phyloP scores from a whole-genome alignment of 2,329 filamentous ascomycete genomes.

The Fusarium gaditjirri region DNA sequence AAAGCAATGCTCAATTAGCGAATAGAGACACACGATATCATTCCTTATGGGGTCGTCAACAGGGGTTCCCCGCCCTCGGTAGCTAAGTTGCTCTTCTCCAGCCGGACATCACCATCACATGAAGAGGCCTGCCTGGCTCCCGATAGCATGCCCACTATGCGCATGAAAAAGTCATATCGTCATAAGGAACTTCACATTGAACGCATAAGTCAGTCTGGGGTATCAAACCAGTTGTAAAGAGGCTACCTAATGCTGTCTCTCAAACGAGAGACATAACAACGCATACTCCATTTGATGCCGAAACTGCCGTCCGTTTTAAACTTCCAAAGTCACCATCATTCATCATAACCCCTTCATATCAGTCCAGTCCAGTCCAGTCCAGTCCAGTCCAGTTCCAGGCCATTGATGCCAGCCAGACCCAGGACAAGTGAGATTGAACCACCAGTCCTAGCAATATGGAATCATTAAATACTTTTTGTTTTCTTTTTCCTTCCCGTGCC shows the following conservation, averaged over 20 bases:
- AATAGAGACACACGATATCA: constrained; percentile 2
- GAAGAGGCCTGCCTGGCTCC: too few relatives aligned
- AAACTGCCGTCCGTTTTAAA: constrained; percentile 24
- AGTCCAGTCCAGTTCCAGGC: constrained; percentile 6
- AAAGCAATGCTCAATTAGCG: constrained; percentile 18
- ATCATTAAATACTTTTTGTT: constrained; percentile 37
- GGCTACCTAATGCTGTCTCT: constrained; percentile 29
- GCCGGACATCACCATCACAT: constrained; percentile 21
- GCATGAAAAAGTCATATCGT: neutral
- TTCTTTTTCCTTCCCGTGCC: constrained; percentile 21
- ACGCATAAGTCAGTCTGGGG: constrained; percentile 1
- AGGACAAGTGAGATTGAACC: constrained; percentile 21
- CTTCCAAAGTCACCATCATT: constrained; percentile 29
- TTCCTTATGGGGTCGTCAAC: constrained; percentile 3
- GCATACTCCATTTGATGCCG: constrained; percentile 34
- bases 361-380: neutral
- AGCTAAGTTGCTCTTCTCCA: constrained; percentile 7
- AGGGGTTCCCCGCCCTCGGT: constrained; percentile 38
- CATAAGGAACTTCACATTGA: neutral
- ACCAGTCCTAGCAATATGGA: constrained; percentile 12
- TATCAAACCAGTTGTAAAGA: constrained; percentile 38
- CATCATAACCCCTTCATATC: constrained; percentile 24
- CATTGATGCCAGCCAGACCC: constrained; percentile 1
- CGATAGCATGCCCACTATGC: neutral
- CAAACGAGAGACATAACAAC: constrained; percentile 7